Evolutionary conservation across 23 red algal species (phyloP), one percentile per base, ranked within the genome.

Genomic region (Pyropia yezoensis): DNA sequence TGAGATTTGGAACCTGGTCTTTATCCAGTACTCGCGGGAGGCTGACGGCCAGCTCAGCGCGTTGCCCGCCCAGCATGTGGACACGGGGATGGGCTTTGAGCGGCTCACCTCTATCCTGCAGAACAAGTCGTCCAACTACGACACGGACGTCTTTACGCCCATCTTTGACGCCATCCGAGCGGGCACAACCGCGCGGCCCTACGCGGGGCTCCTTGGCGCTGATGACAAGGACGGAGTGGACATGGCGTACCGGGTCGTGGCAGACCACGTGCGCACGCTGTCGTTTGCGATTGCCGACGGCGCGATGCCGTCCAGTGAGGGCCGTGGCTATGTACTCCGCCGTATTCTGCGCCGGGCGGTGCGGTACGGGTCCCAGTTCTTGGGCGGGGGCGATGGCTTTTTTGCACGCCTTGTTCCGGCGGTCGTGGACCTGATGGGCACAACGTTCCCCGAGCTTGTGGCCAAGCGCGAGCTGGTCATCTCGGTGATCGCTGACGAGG

Each of bases 1-100:
- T 63, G 94, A 98, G 81, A 90, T 98, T 61, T 98, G 94, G 94
- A 98, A 98, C 66, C 70, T 98, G 57, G 94, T 98, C 11, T 89
- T 98, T 33, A 98, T 98, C 39, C 94, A 98, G 70, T 98, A 71
- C 66, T 91, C 91, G 64, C 78, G 94, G 27, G 94, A 98, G 61
- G 33, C 94, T 8, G 85, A 88, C 65, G 79, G 74, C 19, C 62
- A 62, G 14, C 39, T 98, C 21, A 54, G 83, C 53, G 32, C 54
- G 59, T 50, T 98, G 5, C 87, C 87, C 14, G 80, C 65, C 50
- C 83, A 81, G 22, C 94, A 98, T 69, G 88, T 98, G 19, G 94
- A 98, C 63, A 98, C 94, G n/a, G 94, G 94, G 18, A 90, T 98
- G 85, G 94, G 94, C 8, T 87, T 98, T 59, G 94, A 98, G 72